Percentiles rank a stretch among this genome's conserved stretches.
phyloP scores from a whole-genome alignment of 768 basidiomycete species.

The Psilocybe azurescens region DNA sequence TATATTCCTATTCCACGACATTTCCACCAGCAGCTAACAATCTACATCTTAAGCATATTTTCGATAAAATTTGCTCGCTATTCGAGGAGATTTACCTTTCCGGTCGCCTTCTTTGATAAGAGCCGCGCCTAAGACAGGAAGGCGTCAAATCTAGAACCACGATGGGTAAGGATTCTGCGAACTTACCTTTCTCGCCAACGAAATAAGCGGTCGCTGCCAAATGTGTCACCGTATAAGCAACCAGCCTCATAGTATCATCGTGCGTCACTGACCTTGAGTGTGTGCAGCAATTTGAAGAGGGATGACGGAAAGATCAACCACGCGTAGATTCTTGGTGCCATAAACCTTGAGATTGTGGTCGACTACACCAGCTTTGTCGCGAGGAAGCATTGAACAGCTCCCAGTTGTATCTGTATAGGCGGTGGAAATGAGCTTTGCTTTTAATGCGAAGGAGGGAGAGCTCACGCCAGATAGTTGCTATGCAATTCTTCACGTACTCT shows the following conservation, averaged over 20 bases:
- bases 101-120: background rate
- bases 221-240: background rate
- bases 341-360: slow-evolving; percentile 57
- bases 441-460: background rate
- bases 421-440: background rate
- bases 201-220: slow-evolving; percentile 10
- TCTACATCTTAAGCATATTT: too few relatives aligned
- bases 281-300: slow-evolving; percentile 57
- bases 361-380: slow-evolving; percentile 56
- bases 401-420: slow-evolving; percentile 46
- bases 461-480: slow-evolving; percentile 25
- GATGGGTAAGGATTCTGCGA: too few relatives aligned
- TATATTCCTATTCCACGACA: too few relatives aligned
- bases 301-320: slow-evolving; percentile 58
- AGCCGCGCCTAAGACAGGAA: background rate
- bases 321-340: slow-evolving; percentile 60
- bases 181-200: slow-evolving; percentile 15
- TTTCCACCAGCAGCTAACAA: too few relatives aligned
- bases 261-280: slow-evolving; percentile 38
- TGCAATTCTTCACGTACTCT: slow-evolving; percentile 29
- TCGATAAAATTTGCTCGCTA: too few relatives aligned
- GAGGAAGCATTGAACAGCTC: slow-evolving; percentile 59
- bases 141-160: background rate
- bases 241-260: too few relatives aligned
- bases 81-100: background rate